Evolutionary conservation across 2,329 filamentous ascomycete genomes (phyloP).

Genomic region (Neobulgaria alba): DNA sequence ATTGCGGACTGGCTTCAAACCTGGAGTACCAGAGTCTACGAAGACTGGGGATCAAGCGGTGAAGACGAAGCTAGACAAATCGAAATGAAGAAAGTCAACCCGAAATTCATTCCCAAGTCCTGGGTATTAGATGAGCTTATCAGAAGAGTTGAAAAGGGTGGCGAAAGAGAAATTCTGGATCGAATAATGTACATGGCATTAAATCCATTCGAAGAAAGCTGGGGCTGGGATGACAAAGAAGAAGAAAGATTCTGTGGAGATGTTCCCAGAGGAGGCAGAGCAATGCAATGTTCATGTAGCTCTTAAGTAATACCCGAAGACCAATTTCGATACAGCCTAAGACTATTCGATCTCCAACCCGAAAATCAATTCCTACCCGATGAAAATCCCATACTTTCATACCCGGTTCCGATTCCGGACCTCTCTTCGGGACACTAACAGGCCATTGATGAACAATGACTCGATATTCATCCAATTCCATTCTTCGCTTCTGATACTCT

Average conservation of each 20-base stretch:
- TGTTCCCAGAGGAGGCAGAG: conserved; percentile 67
- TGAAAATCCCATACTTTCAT: too few species aligned
- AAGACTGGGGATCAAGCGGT: conserved; percentile 62
- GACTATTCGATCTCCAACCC: too few species aligned
- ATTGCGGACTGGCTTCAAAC: conserved; percentile 73
- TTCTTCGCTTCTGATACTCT: too few species aligned
- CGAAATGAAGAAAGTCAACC: conserved; percentile 81
- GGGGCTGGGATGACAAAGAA: conserved; percentile 62
- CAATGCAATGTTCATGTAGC: conserved; percentile 92
- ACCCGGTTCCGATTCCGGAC: too few species aligned
- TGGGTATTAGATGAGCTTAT: conserved; percentile 96
- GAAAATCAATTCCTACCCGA: too few species aligned
- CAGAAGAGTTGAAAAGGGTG: conserved; percentile 73
- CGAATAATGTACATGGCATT: conserved; percentile 76
- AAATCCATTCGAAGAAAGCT: conserved; percentile 74
- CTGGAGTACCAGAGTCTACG: conserved; percentile 62
- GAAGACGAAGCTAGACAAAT: conserved; percentile 53
- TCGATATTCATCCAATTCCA: too few species aligned
- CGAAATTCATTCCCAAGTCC: conserved; percentile 81
- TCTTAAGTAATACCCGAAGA: conserved; percentile 57
- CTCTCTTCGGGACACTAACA: too few species aligned
- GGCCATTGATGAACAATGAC: too few species aligned
- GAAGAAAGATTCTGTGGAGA: conserved; percentile 80
- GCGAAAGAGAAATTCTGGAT: conserved; percentile 69
- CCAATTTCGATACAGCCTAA: too few species aligned